These are phyloP conservation scores for Rehmannia glutinosa DNA, from an alignment of 257 asterid species.

Conservation along the genomic window DNA sequence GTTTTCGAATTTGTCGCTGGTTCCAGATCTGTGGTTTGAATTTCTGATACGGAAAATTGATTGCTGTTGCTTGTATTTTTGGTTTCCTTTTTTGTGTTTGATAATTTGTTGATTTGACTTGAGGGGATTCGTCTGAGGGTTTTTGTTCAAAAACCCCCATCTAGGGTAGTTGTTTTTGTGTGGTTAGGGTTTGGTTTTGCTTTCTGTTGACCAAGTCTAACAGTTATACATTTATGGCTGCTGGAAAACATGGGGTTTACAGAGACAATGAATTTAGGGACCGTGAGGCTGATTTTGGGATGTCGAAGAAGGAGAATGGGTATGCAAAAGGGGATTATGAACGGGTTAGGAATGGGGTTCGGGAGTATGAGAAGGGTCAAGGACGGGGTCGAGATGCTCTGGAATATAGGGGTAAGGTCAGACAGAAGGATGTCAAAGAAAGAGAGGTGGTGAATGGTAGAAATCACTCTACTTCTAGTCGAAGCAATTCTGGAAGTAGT, in stretches of 20 bases:
- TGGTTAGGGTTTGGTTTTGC: constrained; percentile 19
- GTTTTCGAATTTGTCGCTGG: not conserved
- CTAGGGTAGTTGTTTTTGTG: constrained; percentile 6
- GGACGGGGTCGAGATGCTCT: constrained; percentile 25
- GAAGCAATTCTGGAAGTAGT: constrained; percentile 56
- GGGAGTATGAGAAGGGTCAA: constrained; percentile 34
- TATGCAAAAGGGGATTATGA: constrained; percentile 39
- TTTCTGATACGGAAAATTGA: not conserved
- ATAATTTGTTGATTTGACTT: not conserved
- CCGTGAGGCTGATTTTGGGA: constrained; percentile 47
- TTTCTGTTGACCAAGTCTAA: not conserved
- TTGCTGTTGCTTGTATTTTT: not conserved
- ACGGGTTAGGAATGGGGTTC: constrained; percentile 38
- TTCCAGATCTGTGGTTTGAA: constrained; percentile 25
- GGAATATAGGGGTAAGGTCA: constrained; percentile 37
- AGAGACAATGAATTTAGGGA: constrained; percentile 64
- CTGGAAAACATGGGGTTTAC: constrained; percentile 69
- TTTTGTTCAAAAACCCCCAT: constrained; percentile 9
- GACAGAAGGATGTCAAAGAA: constrained; percentile 62
- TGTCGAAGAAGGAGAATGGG: constrained; percentile 40
- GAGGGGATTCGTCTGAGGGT: constrained; percentile 5
- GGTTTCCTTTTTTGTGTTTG: not conserved
- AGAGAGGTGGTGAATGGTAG: constrained; percentile 50
- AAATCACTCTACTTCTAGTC: constrained; percentile 39
- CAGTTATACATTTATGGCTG: constrained; percentile 47